phyloP scores from a whole-genome alignment of 371 early-diverging fungal species.

The Mucor racemosus region DNA sequence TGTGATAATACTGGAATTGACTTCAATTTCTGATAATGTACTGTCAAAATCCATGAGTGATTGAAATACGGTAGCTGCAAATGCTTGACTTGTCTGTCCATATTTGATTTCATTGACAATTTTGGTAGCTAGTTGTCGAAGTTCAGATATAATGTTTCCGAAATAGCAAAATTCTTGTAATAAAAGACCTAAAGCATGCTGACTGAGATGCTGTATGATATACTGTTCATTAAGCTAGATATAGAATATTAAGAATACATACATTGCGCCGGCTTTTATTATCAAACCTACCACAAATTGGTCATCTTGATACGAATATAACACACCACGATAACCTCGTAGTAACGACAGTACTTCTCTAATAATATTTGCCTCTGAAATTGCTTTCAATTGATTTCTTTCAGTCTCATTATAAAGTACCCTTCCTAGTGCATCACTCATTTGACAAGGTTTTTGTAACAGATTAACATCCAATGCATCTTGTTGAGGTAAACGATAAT shows the following conservation, averaged over 20 bases:
- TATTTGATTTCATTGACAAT: conserved; percentile 15
- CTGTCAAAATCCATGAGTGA: conserved; percentile 34
- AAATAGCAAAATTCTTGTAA: conserved; percentile 31
- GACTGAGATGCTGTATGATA: conserved; percentile 27
- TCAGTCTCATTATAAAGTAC: neutral
- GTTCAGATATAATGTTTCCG: conserved; percentile 34
- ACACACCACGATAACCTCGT: conserved; percentile 30
- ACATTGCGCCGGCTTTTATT: too few species aligned
- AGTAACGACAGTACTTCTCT: conserved; percentile 43
- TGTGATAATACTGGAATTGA: conserved; percentile 20
- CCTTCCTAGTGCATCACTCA: conserved; percentile 6
- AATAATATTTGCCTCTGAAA: conserved; percentile 33
- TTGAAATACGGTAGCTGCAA: conserved; percentile 31
- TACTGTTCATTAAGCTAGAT: conserved; percentile 20
- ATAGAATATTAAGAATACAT: too few species aligned
- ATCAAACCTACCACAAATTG: conserved; percentile 18
- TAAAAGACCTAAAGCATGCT: conserved; percentile 15
- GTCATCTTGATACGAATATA: conserved; percentile 26
- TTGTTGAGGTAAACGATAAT: conserved; percentile 4
- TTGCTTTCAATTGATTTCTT: conserved; percentile 2
- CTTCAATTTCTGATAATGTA: conserved; percentile 28
- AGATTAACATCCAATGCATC: neutral
- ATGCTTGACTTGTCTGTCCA: conserved; percentile 49
- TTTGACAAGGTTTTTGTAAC: conserved; percentile 23
- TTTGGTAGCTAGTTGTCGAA: conserved; percentile 22